Evolutionary conservation across 768 basidiomycete species (phyloP), one percentile per base, ranked within the genome.

Genomic region (Austroboletus eburneus): DNA sequence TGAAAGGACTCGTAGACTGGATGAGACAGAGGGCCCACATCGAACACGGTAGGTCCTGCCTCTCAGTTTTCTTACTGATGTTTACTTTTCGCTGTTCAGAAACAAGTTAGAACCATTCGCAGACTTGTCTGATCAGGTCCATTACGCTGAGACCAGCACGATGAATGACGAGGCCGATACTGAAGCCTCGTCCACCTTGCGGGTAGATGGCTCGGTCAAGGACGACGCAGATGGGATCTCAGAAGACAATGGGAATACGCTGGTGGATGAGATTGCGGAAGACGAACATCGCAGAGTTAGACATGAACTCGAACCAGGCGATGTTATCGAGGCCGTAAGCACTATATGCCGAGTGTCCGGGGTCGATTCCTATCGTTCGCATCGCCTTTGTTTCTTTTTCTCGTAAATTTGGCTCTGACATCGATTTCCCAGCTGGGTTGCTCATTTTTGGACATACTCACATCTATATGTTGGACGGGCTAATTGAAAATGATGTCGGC

Each of bases 21-120:
- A 95, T 51, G 92, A 94, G 57, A 93, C 91, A 2, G 93, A 96
- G 58, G 93, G 92, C 1, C 92, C 91, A 2, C 77, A 88, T 56
- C 79, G 92, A 39, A 86, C 89, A 43, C 73, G 92, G 91, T 91
- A 56, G 23, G 74, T 53, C 1, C 7, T 33, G 4, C 23, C 7
- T 14, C 18, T 16, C 3, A 9, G 5, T 7, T 37, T 29, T 12
- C 13, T 35, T 14, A 4, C n/a, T 18, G 6, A 10, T 14, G 30
- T 16, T 45, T 6, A 10, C 47, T 62, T 9, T 58, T 17, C 22
- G 9, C 23, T 21, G 47, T 2, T 41, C 30, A 92, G 90, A 56
- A 89, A 86, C 63, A 88, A 87, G 61, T 59, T 93, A 51, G 87
- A 93, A 58, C 79, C 79, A 3, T 73, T 79, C 54, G 68, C 70